Base-by-base conservation (phyloP, 495 filamentous ascomycete genomes). In the Lophiotrema nucula region DNA sequence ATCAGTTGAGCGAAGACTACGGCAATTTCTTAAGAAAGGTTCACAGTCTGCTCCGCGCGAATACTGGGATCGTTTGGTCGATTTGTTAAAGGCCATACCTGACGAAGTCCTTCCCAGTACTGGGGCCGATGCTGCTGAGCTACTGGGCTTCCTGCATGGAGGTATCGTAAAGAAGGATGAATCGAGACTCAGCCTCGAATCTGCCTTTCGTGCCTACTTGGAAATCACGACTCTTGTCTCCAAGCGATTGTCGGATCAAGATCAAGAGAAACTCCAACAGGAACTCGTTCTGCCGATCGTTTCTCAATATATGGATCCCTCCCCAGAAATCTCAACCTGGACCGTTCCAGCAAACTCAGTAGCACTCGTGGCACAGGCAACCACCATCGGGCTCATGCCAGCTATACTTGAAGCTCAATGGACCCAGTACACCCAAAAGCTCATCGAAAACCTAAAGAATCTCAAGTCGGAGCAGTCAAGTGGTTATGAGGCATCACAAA, bases 401-500 rank as follows among this genome's bases (percentile, higher is more conserved):
- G 3, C 68, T 70, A 16, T 76, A 21, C 67, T 83, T 43, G 64
- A 74, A 51, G 49, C 61, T 5, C 55, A 78, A 57, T 90, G 84
- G 87, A 66, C 72, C 6, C 71, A 72, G 26, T 69, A 87, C 23
- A 79, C 78, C 2, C 71, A 80, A 1, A 68, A 71, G 2, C 66
- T 93, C 18, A 69, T 85, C 21, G 73, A 84, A 49, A 78, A 80
- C 37, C 81, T 93, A 21, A 81, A 81, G 50, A 77, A 80, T 19
- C 91, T 89, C 26, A 75, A 84, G 2, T 88, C 90, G 18, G 89
- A 90, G 67, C 82, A 91, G 54, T 88, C 89, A 0, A 86, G 86
- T 50, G 85, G 87, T 22, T 87, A 87, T 68, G 76, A 75, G 28
- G 76, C 77, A 47, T 93, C 89, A 1, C 89, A 95, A 68, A 76